These are phyloP conservation scores for Pestalotiopsis fici DNA, from an alignment of 2,329 filamentous ascomycete genomes.

Conservation along the genomic window DNA sequence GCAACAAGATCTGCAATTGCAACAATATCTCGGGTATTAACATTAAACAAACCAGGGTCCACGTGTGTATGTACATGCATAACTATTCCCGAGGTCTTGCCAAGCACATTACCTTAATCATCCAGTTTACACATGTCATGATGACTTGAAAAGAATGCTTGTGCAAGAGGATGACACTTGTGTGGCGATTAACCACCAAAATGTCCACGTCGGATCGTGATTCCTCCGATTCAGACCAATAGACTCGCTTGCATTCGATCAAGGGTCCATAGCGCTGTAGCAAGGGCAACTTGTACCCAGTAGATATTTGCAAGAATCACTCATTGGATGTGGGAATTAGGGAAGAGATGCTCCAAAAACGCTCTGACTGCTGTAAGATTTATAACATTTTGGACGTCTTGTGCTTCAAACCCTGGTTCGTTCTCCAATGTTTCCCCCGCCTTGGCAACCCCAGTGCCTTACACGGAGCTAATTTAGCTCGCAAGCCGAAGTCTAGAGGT, in stretches of 20 bases:
- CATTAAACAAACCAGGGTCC: not conserved
- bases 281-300: too few relatives aligned
- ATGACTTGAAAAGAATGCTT: too few relatives aligned
- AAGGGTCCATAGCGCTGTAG: too few relatives aligned
- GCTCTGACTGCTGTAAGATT: not conserved
- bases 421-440: not conserved
- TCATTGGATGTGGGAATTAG: too few relatives aligned
- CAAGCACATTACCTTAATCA: too few relatives aligned
- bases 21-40: not conserved
- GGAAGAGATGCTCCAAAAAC: not conserved
- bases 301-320: too few relatives aligned
- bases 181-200: too few relatives aligned
- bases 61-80: not conserved
- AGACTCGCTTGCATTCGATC: too few relatives aligned
- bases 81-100: not conserved
- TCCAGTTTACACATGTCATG: too few relatives aligned
- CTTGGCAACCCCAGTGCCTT: not conserved
- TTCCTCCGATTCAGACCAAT: too few relatives aligned
- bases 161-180: too few relatives aligned
- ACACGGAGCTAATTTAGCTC: not conserved
- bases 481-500: not conserved
- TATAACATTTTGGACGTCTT: not conserved
- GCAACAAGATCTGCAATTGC: not conserved
- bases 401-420: not conserved
- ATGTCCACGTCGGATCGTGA: too few relatives aligned